These are phyloP conservation scores for Colletotrichum theobromicola DNA, from an alignment of 2,329 filamentous ascomycete species.

Conservation along the genomic window DNA sequence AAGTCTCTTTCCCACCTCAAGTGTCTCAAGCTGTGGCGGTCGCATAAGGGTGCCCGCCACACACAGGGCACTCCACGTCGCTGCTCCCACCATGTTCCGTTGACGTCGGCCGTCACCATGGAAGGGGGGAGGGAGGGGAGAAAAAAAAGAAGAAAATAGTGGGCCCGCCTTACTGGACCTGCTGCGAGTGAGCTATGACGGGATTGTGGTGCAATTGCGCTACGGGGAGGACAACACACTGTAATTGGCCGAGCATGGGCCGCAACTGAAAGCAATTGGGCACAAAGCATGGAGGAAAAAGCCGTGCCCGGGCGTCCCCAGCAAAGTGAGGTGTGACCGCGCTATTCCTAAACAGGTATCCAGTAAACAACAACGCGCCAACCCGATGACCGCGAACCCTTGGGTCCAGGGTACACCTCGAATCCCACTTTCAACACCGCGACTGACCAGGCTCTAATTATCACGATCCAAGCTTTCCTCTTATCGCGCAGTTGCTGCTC, in stretches of 20 bases:
- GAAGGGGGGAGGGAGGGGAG: too few relatives aligned
- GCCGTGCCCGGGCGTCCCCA: background rate
- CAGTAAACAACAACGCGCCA: slow-evolving; percentile 45
- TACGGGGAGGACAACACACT: background rate
- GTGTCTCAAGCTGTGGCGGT: slow-evolving; percentile 16
- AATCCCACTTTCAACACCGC: slow-evolving; percentile 15
- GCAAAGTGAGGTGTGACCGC: background rate
- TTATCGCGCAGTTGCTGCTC: background rate
- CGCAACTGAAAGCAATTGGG: background rate
- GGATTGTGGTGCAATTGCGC: too few relatives aligned
- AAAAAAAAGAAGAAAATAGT: background rate
- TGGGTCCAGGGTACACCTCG: slow-evolving; percentile 6
- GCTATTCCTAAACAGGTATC: slow-evolving; percentile 39
- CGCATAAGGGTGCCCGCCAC: background rate
- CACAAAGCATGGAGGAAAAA: background rate
- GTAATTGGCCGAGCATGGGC: background rate
- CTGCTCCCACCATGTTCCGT: background rate
- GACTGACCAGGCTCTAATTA: slow-evolving; percentile 4
- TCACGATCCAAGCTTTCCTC: background rate
- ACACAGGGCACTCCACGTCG: background rate
- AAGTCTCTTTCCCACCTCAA: slow-evolving; percentile 5
- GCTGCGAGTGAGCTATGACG: too few relatives aligned
- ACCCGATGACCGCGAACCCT: slow-evolving; percentile 15
- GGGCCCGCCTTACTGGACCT: background rate
- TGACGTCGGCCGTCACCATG: background rate